Evolutionary conservation across 208 protist genomes (phyloP).

Genomic region (Angomonas deanei): DNA sequence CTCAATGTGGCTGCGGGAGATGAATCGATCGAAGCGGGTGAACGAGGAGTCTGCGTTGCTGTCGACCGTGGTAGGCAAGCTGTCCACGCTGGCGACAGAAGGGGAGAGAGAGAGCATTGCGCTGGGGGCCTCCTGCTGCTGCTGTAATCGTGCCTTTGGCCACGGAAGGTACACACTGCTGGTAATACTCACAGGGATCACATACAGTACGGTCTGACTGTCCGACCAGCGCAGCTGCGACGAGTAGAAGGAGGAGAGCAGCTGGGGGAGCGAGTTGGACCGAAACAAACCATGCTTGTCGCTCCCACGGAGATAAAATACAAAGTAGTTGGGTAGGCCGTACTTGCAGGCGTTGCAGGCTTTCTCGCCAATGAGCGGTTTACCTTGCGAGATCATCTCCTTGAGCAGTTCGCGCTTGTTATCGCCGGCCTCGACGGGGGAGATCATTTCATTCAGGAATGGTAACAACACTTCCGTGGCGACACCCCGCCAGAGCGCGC

Average conservation of each 20-base stretch:
- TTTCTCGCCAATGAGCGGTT: conserved; percentile 63
- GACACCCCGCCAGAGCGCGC: conserved; percentile 70
- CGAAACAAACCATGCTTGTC: conserved; percentile 58
- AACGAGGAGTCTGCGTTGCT: not conserved
- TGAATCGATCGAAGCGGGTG: no score
- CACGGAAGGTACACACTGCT: conserved; percentile 65
- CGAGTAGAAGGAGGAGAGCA: conserved; percentile 67
- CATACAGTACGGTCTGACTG: conserved; percentile 62
- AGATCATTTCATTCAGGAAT: conserved; percentile 48
- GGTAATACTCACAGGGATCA: conserved; percentile 61
- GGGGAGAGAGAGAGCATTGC: not conserved
- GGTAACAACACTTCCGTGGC: conserved; percentile 63
- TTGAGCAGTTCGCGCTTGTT: conserved; percentile 49
- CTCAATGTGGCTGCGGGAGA: no score
- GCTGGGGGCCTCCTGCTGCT: not conserved
- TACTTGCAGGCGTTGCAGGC: conserved; percentile 54
- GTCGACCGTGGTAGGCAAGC: not conserved
- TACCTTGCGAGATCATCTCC: conserved; percentile 48
- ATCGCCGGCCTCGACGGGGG: conserved; percentile 23
- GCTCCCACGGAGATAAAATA: conserved; percentile 70
- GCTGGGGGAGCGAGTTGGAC: conserved; percentile 54
- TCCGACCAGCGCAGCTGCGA: conserved; percentile 50
- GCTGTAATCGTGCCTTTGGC: no score
- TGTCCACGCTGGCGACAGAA: not conserved
- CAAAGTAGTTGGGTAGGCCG: conserved; percentile 52